Evolutionary conservation across 192 early-diverging fungal species (phyloP).

Genomic region (Coemansia sp.): DNA sequence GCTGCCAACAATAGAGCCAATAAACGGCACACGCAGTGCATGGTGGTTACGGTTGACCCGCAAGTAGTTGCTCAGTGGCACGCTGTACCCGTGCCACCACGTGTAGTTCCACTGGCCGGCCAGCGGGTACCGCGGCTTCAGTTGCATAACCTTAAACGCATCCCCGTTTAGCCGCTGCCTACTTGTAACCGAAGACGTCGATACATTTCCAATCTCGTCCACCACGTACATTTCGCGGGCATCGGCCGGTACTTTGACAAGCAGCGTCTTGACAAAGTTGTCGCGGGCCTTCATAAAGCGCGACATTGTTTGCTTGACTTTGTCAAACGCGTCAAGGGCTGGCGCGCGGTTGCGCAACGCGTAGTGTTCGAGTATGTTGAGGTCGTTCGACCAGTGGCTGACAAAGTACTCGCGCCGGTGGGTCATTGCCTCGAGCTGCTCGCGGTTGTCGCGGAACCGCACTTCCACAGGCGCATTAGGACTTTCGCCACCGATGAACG

Average conservation of each 20-base stretch:
- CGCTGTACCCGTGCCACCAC: constrained; percentile 91
- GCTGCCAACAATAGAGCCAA: constrained; percentile 61
- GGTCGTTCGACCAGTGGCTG: constrained; percentile 79
- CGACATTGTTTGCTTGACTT: constrained; percentile 25
- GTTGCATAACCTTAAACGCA: constrained; percentile 59
- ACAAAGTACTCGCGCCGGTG: constrained; percentile 55
- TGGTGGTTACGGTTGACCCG: constrained; percentile 55
- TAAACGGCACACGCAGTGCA: constrained; percentile 68
- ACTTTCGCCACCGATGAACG: constrained; percentile 48
- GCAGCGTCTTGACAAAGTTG: constrained; percentile 40
- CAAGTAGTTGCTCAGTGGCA: constrained; percentile 65
- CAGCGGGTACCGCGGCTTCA: constrained; percentile 90
- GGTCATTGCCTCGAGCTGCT: constrained; percentile 63
- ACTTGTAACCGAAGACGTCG: constrained; percentile 67
- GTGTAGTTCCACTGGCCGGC: constrained; percentile 98
- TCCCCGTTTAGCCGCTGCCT: constrained; percentile 22
- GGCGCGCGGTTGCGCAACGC: constrained; percentile 62
- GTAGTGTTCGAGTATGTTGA: constrained; percentile 81
- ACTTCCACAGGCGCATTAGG: constrained; percentile 45
- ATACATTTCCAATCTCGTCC: constrained; percentile 91
- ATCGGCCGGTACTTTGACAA: constrained; percentile 61
- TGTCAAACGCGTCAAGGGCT: constrained; percentile 13
- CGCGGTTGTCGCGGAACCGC: constrained; percentile 64
- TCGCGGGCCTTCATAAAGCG: constrained; percentile 26
- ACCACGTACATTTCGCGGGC: constrained; percentile 76